phyloP scores from a whole-genome alignment of 352 stramenopile species.

The Globisporangium barbulae region DNA sequence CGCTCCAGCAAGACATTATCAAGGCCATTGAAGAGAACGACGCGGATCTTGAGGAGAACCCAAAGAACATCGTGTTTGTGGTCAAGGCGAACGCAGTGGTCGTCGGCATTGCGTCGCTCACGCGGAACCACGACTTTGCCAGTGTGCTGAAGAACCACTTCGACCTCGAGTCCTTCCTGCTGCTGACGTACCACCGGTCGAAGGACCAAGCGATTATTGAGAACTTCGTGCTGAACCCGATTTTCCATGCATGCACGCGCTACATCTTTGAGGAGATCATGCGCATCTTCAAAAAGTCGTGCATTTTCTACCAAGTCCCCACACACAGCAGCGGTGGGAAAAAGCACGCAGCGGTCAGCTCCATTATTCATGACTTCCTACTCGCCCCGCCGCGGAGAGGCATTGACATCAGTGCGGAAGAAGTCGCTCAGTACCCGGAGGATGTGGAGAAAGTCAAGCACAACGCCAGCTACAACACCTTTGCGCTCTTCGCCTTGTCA shows the following conservation, averaged over 20 bases:
- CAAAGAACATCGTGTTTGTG: slow-evolving; percentile 53
- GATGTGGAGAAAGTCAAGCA: slow-evolving; percentile 27
- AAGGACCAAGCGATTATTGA: slow-evolving; percentile 66
- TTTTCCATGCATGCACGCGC: slow-evolving; percentile 55
- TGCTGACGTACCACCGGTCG: slow-evolving; percentile 60
- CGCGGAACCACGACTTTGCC: slow-evolving; percentile 42
- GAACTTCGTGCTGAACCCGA: slow-evolving; percentile 69
- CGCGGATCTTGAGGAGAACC: slow-evolving; percentile 65
- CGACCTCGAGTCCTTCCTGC: slow-evolving; percentile 58
- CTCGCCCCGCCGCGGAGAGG: slow-evolving; percentile 52
- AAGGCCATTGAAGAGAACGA: slow-evolving; percentile 49
- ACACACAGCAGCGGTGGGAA: slow-evolving; percentile 12
- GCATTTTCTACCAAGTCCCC: slow-evolving; percentile 48
- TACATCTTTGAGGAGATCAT: slow-evolving; percentile 82
- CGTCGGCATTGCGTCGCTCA: slow-evolving; percentile 42
- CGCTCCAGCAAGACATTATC: slow-evolving; percentile 34
- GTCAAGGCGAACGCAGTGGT: slow-evolving; percentile 43
- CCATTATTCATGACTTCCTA: slow-evolving; percentile 55
- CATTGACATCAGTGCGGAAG: slow-evolving; percentile 38
- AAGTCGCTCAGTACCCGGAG: slow-evolving; percentile 46
- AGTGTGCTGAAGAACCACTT: slow-evolving; percentile 59
- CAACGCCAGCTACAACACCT: slow-evolving; percentile 24
- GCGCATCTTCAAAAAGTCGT: slow-evolving; percentile 68
- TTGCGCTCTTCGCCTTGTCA: slow-evolving; percentile 84
- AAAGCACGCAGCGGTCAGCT: slow-evolving; percentile 25